Base-by-base conservation (phyloP, 441 rosid species). In the Adansonia rubrostipa region DNA sequence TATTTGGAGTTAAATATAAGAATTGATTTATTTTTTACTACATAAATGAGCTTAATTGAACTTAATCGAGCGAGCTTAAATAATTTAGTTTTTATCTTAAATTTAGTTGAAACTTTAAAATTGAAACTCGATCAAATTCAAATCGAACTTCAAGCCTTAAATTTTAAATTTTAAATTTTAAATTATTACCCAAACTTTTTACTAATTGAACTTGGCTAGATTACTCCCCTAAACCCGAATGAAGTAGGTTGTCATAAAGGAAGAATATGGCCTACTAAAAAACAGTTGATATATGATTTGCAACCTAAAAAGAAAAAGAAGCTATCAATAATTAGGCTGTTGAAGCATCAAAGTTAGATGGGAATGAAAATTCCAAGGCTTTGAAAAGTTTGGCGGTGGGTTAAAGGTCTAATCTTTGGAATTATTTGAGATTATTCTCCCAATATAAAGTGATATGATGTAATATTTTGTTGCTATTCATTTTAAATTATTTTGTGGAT, bases 371-470 rank as follows among this genome's bases (percentile, higher is more conserved):
- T 44, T 56, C 40, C 53, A 73, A 17, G 28, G 76, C 36, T n/a
- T 10, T 70, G 6, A 47, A 50, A 50, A 47, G 11, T 14, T 28
- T 73, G 68, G 54, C 58, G 77, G 67, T 17, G 47, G 54, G 53
- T 19, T 44, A 40, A 48, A n/a, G 33, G 76, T 73, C 65, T 73
- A 28, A 3, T 74, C 68, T 33, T 53, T n/a, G 28, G 28, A 14
- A 53, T 14, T 1, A 5, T 17, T 14, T 17, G 61, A 56, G 0
- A 36, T 36, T 20, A 54, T 5, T 5, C 60, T 17, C 11, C 0
- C 17, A 17, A 57, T 7, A 6, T n/a, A 14, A 4, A 53, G 7
- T 19, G 28, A 57, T 54, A 1, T 54, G 28, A 57, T 57, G 4
- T 19, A 17, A 8, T 19, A 8, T 57, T 57, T 19, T 57, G 24